phyloP scores from a whole-genome alignment of 169 alveolate genomes.

The Cryptosporidium bovis region DNA sequence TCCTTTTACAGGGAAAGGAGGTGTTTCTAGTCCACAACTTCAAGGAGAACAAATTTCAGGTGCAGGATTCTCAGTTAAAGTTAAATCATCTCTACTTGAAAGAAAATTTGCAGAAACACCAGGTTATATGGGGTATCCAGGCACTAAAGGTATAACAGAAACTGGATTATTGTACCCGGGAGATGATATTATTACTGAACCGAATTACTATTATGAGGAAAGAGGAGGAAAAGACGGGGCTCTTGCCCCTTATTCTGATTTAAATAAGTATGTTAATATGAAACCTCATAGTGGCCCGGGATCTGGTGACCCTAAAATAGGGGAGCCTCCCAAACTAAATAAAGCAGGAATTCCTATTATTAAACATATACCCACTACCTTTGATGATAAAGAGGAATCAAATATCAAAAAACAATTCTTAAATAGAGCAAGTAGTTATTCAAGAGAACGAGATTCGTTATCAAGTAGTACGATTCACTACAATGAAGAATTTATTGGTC shows the following conservation, averaged over 20 bases:
- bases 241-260: too few species aligned
- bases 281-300: conserved; percentile 50
- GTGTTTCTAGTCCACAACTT: too few species aligned
- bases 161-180: conserved; percentile 25
- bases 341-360: conserved; percentile 4
- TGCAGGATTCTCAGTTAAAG: not conserved
- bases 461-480: too few species aligned
- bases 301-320: conserved; percentile 55
- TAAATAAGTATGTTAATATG: conserved; percentile 24
- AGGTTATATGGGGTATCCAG: not conserved
- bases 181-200: conserved; percentile 30
- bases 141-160: conserved; percentile 5
- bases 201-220: conserved; percentile 19
- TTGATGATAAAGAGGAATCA: conserved; percentile 15
- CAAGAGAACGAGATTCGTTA: too few species aligned
- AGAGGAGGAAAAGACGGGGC: not conserved
- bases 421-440: not conserved
- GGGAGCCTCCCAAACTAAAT: not conserved
- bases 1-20: not conserved
- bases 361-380: not conserved
- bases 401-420: conserved; percentile 14
- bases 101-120: not conserved
- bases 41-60: not conserved
- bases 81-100: not conserved
- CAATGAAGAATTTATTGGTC: too few species aligned